Conservation (phyloP, 768 basidiomycete species). For the Kwoniella sp. region DNA sequence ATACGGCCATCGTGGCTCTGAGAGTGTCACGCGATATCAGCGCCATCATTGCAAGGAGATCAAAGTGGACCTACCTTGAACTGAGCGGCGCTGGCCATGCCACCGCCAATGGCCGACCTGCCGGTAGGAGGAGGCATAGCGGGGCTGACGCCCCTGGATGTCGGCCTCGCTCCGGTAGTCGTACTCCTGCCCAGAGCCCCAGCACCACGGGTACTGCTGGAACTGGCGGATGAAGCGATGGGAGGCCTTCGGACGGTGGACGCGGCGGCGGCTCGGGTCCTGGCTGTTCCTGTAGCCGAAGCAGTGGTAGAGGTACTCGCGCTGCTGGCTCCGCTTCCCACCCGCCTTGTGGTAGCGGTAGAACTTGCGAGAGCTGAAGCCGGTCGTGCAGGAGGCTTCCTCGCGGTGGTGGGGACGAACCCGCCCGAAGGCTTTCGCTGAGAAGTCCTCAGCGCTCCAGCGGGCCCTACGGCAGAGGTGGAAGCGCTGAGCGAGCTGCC, state of each 20-base stretch:
- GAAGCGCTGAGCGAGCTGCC: constrained; percentile 10
- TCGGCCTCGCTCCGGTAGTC: constrained; percentile 9
- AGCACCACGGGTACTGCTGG: constrained; percentile 6
- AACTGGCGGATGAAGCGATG: constrained; percentile 3
- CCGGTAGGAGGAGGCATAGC: constrained; percentile 9
- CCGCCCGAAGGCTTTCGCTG: constrained; percentile 20
- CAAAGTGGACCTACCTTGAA: constrained; percentile 25
- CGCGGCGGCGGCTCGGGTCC: constrained; percentile 1
- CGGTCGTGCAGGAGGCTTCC: constrained; percentile 15
- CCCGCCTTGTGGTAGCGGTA: constrained; percentile 11
- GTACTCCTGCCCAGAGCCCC: constrained; percentile 21
- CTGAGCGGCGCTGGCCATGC: constrained; percentile 38
- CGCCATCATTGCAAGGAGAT: not conserved
- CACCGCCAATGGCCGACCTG: constrained; percentile 29
- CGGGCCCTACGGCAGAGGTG: not conserved
- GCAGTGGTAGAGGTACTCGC: constrained; percentile 8
- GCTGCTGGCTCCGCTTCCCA: constrained; percentile 8
- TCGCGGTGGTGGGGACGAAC: constrained; percentile 25
- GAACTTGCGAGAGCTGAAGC: constrained; percentile 3
- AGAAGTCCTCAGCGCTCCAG: constrained; percentile 7
- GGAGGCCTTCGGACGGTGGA: constrained; percentile 19
- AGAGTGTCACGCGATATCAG: not conserved
- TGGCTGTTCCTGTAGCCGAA: not conserved
- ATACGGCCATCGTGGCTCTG: constrained; percentile 38
- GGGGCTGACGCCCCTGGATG: constrained; percentile 34